These are phyloP conservation scores for Eucalyptus curtisii DNA, from an alignment of 345 rosid genomes.

Conservation along the genomic window DNA sequence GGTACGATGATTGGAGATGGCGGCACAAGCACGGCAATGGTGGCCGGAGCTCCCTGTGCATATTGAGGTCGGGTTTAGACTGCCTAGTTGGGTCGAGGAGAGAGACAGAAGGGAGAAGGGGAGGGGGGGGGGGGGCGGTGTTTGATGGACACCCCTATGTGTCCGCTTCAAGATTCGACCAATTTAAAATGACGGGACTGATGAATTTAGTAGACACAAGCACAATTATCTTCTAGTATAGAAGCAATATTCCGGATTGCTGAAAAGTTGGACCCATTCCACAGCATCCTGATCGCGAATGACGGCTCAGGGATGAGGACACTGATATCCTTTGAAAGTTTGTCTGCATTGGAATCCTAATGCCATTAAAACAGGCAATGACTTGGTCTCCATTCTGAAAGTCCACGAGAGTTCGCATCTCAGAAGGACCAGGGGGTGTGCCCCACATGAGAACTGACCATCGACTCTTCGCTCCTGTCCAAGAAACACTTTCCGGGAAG, in stretches of 20 bases:
- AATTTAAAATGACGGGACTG: accelerated
- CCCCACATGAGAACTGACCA: neutral
- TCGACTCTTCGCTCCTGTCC: neutral
- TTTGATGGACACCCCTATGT: neutral
- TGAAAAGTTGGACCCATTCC: neutral
- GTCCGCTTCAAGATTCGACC: neutral
- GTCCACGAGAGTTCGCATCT: accelerated
- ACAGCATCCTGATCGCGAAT: too few relatives aligned
- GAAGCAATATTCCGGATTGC: neutral
- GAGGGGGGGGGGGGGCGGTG: neutral
- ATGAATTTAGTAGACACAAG: accelerated
- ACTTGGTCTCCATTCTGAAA: neutral
- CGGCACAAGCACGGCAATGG: neutral
- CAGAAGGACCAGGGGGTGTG: accelerated
- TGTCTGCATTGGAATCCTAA: neutral
- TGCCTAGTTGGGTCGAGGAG: neutral
- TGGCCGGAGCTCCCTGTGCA: neutral
- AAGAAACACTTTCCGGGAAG: neutral
- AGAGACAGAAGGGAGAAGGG: neutral
- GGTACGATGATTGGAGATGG: neutral
- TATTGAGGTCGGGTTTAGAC: neutral
- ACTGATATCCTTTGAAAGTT: neutral
- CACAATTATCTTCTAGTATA: accelerated
- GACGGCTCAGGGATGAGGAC: neutral
- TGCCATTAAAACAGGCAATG: neutral